Conservation (phyloP, 345 rosid genomes). For the Ceriops tagal region DNA sequence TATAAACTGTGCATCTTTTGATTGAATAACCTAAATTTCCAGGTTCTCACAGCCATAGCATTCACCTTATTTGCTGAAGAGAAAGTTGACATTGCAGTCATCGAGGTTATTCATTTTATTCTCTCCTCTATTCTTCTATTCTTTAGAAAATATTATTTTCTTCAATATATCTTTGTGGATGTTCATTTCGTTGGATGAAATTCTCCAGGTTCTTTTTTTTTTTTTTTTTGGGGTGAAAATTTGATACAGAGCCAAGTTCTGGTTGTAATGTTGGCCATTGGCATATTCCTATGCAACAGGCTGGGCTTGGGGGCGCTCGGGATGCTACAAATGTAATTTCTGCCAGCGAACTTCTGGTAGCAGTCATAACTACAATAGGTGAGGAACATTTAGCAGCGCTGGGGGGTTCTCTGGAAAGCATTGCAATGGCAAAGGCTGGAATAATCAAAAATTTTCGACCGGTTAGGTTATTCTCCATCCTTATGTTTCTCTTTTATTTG, state of each 20-base stretch:
- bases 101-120: constrained; percentile 47
- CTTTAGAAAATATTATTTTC: not conserved
- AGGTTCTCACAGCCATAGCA: constrained; percentile 86
- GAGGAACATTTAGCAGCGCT: constrained; percentile 80
- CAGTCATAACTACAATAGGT: constrained; percentile 77
- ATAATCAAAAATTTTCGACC: constrained; percentile 67
- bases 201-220: not conserved
- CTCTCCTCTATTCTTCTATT: not conserved
- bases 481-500: not conserved
- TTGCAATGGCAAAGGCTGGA: constrained; percentile 86
- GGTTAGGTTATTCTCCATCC: constrained; percentile 64
- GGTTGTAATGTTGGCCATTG: not conserved
- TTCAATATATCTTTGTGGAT: not conserved
- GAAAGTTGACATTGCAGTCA: constrained; percentile 72
- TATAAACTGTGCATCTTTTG: not conserved
- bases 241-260: not conserved
- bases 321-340: constrained; percentile 79
- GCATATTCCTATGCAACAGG: constrained; percentile 34
- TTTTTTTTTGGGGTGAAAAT: not conserved
- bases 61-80: constrained; percentile 63
- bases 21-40: constrained; percentile 13
- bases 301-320: constrained; percentile 88
- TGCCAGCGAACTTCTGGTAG: constrained; percentile 57
- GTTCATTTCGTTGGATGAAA: not conserved
- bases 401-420: constrained; percentile 84